Percentiles rank a stretch among this genome's conserved stretches.
These are phyloP conservation scores for Canavalia gladiata DNA, from an alignment of 306 rosid species.

Conservation along the genomic window DNA sequence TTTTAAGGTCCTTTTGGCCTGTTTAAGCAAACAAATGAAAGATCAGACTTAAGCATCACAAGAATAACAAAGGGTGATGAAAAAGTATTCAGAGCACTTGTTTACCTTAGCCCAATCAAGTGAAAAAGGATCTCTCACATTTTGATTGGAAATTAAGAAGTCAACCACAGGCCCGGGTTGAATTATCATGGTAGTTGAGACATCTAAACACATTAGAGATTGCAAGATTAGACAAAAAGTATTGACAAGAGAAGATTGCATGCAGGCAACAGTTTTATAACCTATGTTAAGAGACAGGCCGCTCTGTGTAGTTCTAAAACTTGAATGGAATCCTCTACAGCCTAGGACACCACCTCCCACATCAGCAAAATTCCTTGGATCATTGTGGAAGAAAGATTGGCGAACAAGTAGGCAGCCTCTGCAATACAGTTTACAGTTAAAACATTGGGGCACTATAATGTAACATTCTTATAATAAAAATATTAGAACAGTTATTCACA, in stretches of 20 bases:
- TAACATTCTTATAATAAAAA: neutral
- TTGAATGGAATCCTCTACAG: slow-evolving; percentile 93
- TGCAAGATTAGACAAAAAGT: slow-evolving; percentile 17
- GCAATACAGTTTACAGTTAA: slow-evolving; percentile 36
- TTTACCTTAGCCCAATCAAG: slow-evolving; percentile 94
- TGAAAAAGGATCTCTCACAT: slow-evolving; percentile 78
- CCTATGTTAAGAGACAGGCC: slow-evolving; percentile 94
- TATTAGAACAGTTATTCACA: neutral
- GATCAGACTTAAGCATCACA: neutral
- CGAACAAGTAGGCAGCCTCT: slow-evolving; percentile 97
- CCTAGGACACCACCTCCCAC: slow-evolving; percentile 98
- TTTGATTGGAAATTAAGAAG: slow-evolving; percentile 84
- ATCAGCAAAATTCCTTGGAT: slow-evolving; percentile 76
- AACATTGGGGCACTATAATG: neutral
- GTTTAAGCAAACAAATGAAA: slow-evolving; percentile 32
- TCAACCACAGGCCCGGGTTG: slow-evolving; percentile 95
- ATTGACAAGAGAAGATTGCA: neutral
- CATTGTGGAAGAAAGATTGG: slow-evolving; percentile 86
- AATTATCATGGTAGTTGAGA: slow-evolving; percentile 92
- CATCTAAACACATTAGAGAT: slow-evolving; percentile 63
- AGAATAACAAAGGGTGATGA: neutral
- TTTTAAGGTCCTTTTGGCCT: slow-evolving; percentile 88
- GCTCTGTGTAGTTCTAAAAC: slow-evolving; percentile 91
- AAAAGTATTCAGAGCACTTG: neutral
- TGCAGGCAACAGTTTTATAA: slow-evolving; percentile 22